These are phyloP conservation scores for Bipolaris gigantea DNA, from an alignment of 2,329 filamentous ascomycete species.

Conservation along the genomic window DNA sequence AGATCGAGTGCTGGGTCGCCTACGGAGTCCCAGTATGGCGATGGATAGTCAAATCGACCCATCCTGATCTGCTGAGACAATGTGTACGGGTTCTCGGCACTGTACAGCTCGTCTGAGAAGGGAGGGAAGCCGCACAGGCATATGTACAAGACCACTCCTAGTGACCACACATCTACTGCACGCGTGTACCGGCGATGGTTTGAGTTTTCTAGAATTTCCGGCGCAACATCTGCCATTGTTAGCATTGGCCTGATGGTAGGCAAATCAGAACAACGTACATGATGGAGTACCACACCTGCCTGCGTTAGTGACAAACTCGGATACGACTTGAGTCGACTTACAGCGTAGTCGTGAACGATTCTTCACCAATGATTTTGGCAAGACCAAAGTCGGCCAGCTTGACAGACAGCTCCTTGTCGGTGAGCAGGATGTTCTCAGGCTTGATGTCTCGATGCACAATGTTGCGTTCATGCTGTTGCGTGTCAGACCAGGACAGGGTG, in stretches of 20 bases:
- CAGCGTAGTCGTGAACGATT: constrained; percentile 94
- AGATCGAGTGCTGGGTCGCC: constrained; percentile 86
- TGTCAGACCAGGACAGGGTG: constrained; percentile 28
- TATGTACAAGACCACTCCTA: constrained; percentile 97
- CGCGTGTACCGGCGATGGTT: constrained; percentile 87
- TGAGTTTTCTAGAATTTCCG: constrained; percentile 85
- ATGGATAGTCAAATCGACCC: constrained; percentile 90
- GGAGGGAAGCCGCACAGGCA: constrained; percentile 96
- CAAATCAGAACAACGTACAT: constrained; percentile 51
- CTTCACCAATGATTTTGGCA: constrained; percentile 97
- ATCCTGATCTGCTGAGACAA: constrained; percentile 87
- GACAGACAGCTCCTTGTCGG: constrained; percentile 80
- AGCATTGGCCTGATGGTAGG: constrained; percentile 12
- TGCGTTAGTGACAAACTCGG: constrained; percentile 25
- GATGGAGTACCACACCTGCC: constrained; percentile 82
- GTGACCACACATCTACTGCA: constrained; percentile 93
- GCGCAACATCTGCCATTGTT: constrained; percentile 71
- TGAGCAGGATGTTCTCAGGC: constrained; percentile 90
- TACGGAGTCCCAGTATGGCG: constrained; percentile 91
- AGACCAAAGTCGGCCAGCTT: constrained; percentile 97
- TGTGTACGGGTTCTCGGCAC: constrained; percentile 77
- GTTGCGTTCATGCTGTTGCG: constrained; percentile 81
- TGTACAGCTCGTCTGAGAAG: constrained; percentile 91
- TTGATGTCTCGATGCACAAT: constrained; percentile 98
- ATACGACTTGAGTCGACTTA: constrained; percentile 46